A percentile compares a stretch with the other conserved stretches of the same genome.
phyloP scores from a whole-genome alignment of 2,329 filamentous ascomycete species.

The Colletotrichum sp. region DNA sequence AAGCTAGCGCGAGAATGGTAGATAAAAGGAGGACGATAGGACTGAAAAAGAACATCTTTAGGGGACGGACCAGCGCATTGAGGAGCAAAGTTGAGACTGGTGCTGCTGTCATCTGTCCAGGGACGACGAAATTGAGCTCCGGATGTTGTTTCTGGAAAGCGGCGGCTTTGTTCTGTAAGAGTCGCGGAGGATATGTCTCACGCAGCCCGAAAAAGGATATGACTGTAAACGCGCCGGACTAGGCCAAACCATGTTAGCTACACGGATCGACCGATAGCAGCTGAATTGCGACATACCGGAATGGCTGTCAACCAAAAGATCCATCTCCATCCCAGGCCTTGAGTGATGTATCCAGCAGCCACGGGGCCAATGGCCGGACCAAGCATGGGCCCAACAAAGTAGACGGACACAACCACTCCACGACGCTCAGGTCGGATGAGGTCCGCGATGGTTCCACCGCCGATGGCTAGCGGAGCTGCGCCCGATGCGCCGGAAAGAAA shows the following conservation, averaged over 20 bases:
- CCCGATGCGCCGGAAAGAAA: constrained; percentile 26
- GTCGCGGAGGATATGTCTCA: background rate
- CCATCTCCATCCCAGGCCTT: constrained; percentile 52
- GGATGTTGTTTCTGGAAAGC: background rate
- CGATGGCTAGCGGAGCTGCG: constrained; percentile 37
- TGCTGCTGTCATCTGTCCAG: background rate
- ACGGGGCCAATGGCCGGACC: constrained; percentile 53
- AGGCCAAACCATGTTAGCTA: background rate
- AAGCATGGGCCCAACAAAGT: constrained; percentile 46
- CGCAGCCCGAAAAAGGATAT: background rate
- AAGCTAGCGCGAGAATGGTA: background rate
- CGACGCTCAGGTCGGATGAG: constrained; percentile 63
- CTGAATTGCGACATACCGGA: background rate
- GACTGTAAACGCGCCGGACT: background rate
- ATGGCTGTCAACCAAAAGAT: constrained; percentile 54
- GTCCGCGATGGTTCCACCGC: constrained; percentile 71
- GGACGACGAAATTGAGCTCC: background rate
- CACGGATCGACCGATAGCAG: accelerated
- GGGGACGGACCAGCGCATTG: background rate
- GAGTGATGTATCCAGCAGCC: constrained; percentile 47
- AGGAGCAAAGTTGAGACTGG: background rate
- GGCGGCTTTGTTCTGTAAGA: background rate
- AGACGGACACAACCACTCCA: constrained; percentile 60
- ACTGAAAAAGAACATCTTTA: background rate
- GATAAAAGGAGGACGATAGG: background rate